These are phyloP conservation scores for Skeletonema potamos DNA, from an alignment of 108 stramenopile species.

Conservation along the genomic window DNA sequence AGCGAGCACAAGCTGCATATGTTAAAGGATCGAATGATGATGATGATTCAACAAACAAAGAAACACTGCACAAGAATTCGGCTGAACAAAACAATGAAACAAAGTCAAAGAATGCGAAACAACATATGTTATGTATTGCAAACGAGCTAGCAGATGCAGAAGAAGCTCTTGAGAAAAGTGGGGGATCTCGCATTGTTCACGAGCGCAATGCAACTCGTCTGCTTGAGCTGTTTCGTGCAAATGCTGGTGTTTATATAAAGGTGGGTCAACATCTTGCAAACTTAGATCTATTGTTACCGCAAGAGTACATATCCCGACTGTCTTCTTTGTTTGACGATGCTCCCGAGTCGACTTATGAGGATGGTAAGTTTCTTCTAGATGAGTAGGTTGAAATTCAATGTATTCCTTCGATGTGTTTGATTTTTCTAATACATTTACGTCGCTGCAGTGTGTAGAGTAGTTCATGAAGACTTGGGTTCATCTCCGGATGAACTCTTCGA, in stretches of 20 bases:
- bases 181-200: conserved; percentile 43
- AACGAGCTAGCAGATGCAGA: conserved; percentile 51
- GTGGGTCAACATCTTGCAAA: conserved; percentile 93
- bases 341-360: conserved; percentile 50
- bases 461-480: conserved; percentile 80
- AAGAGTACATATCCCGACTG: conserved; percentile 78
- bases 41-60: background rate
- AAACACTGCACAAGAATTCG: no score
- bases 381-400: no score
- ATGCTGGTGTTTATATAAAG: conserved; percentile 81
- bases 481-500: conserved; percentile 79
- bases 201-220: conserved; percentile 66
- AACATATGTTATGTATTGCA: conserved; percentile 61
- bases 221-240: conserved; percentile 75
- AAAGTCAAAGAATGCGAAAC: conserved; percentile 18
- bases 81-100: background rate
- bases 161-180: conserved; percentile 34
- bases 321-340: conserved; percentile 82
- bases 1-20: conserved; percentile 66
- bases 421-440: conserved; percentile 5
- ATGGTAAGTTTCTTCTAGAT: conserved; percentile 17
- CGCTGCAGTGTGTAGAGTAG: conserved; percentile 56
- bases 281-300: conserved; percentile 89
- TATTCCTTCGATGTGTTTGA: no score
- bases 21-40: conserved; percentile 7